phyloP scores from a whole-genome alignment of 257 asterid species.

The Mentha longifolia region DNA sequence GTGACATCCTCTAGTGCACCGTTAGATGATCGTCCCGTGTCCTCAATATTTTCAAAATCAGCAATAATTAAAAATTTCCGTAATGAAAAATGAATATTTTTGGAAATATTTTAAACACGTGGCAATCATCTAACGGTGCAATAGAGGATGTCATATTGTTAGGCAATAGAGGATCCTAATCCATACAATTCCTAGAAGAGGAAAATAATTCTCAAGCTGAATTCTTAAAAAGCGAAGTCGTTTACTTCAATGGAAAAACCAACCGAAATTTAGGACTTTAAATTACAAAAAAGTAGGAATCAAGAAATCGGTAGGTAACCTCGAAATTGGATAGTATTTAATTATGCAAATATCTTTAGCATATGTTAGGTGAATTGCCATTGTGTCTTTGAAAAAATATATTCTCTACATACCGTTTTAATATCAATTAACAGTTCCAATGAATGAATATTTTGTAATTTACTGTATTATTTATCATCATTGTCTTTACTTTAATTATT shows the following conservation, averaged over 20 bases:
- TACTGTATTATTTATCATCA: background rate
- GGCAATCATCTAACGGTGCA: no score
- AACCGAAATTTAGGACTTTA: background rate
- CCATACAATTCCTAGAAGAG: no score
- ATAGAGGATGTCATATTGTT: no score
- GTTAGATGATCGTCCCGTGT: no score
- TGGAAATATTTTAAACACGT: no score
- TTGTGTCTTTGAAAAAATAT: background rate
- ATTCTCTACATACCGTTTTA: background rate
- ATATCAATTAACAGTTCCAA: background rate
- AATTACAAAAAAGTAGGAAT: background rate
- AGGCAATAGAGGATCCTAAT: no score
- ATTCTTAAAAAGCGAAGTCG: background rate
- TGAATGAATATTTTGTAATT: background rate
- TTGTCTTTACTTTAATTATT: no score
- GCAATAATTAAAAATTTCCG: no score
- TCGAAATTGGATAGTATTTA: background rate
- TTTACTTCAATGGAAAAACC: background rate
- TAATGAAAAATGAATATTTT: no score
- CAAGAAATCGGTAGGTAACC: background rate
- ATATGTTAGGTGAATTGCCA: constrained; percentile 4
- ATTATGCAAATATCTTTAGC: background rate
- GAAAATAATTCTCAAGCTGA: background rate
- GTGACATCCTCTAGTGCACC: no score
- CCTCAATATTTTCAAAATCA: no score